Evolutionary conservation across 768 basidiomycete genomes (phyloP), one percentile per base, ranked within the genome.

Genomic region (Panaeolus papilionaceus): DNA sequence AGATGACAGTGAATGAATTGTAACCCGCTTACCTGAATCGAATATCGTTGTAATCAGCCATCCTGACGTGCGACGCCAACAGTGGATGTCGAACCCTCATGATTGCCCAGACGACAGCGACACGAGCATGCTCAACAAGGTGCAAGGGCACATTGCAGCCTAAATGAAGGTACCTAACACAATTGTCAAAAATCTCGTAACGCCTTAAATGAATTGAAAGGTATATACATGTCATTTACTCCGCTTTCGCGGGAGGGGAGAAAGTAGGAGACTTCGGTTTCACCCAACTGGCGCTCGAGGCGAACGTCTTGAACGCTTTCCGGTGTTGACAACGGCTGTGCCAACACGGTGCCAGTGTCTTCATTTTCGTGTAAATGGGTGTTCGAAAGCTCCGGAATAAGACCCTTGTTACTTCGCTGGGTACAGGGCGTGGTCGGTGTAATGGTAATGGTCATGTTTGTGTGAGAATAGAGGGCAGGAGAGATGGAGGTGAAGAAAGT

Each of bases 191-290:
- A 23, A 37, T 18, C 37, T 42, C 38, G 63, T 9, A 44, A 45
- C 65, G 40, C 39, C n/a, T 33, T 20, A 20, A 16, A 23, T 33
- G n/a, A 49, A 47, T 11, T 33, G 40, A 67, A 33, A 47, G 61
- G 40, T 44, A 75, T 87, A 68, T 72, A 93, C 94, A 96, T 95
- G 75, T 96, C 94, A 71, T 96, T 96, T 39, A 95, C 93, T 4
- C 92, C 92, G 64, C 82, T 86, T 54, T 88, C 89, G n/a, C 94
- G 83, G 3, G 89, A 88, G 2, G 92, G 93, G 10, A 95, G 82
- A 75, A 86, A 95, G 77, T 94, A 96, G 0, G 92, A 92, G 8
- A 85, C 76, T 77, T 95, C 93, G 26, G 88, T 93, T 66, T 92
- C 88, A 4, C 92, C 92, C 62, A 95, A 79, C 66, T 74, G 81